phyloP scores from a whole-genome alignment of 2,329 filamentous ascomycete species.

The Orbilia oligospora region DNA sequence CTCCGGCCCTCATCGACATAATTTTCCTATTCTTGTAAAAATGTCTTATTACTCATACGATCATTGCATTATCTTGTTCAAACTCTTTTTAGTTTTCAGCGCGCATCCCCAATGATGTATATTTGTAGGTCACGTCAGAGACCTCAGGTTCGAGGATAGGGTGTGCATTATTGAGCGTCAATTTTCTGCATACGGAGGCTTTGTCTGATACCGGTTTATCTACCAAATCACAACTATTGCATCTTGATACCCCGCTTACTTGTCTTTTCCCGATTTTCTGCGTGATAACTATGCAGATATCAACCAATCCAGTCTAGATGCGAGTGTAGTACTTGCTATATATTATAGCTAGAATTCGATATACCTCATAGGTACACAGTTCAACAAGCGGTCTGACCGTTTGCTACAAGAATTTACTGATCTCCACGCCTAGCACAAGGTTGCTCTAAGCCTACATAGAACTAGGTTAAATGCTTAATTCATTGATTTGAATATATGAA shows the following conservation, averaged over 20 bases:
- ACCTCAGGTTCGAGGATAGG: conserved; percentile 15
- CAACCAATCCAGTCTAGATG: too few species aligned
- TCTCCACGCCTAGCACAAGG: too few species aligned
- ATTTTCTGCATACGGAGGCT: conserved; percentile 1
- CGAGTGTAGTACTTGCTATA: too few species aligned
- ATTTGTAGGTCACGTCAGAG: conserved; percentile 37
- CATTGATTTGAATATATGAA: too few species aligned
- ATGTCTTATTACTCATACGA: conserved; percentile 10
- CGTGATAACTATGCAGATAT: too few species aligned
- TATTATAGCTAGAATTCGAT: too few species aligned
- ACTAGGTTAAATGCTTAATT: too few species aligned
- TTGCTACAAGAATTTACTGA: too few species aligned
- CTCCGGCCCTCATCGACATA: not conserved
- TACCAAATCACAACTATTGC: conserved; percentile 22
- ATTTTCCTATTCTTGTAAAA: conserved; percentile 14
- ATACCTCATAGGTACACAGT: too few species aligned
- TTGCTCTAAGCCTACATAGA: too few species aligned
- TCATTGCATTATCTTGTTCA: not conserved
- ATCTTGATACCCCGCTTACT: conserved; percentile 43
- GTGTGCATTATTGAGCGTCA: conserved; percentile 9
- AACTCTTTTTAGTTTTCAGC: too few species aligned
- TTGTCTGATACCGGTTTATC: conserved; percentile 27
- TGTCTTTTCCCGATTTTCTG: not conserved
- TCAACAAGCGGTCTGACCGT: too few species aligned
- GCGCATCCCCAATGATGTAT: conserved; percentile 8